Evolutionary conservation across 805 yeast species (phyloP).

Genomic region (Suhomyces pyralidae): DNA sequence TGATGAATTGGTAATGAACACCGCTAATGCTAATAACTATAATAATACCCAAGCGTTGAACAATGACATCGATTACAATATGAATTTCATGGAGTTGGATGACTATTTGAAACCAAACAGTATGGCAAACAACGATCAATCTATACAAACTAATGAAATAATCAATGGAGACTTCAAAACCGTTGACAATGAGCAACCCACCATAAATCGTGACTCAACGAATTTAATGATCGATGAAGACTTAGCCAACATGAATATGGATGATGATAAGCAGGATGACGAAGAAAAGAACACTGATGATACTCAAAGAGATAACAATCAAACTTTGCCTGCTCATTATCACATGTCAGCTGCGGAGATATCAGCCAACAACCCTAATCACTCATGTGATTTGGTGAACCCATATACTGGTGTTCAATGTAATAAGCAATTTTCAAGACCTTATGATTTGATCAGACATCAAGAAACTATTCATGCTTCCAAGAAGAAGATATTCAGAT

Average conservation of each 20-base stretch:
- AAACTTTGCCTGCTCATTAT: slow-evolving; percentile 1
- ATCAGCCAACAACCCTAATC: slow-evolving; percentile 37
- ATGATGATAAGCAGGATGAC: slow-evolving; percentile 6
- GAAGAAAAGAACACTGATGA: slow-evolving; percentile 6
- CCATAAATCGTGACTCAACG: background rate
- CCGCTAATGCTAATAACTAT: background rate
- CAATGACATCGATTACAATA: slow-evolving; percentile 4
- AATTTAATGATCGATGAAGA: slow-evolving; percentile 2
- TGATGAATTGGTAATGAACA: slow-evolving; percentile 24
- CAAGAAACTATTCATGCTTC: slow-evolving; percentile 49
- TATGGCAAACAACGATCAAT: slow-evolving; percentile 1
- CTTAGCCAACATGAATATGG: slow-evolving; percentile 2
- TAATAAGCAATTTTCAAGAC: slow-evolving; percentile 77
- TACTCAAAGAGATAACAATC: background rate
- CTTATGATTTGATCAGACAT: slow-evolving; percentile 45
- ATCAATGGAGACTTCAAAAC: slow-evolving; percentile 12
- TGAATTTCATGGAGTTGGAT: slow-evolving; percentile 11
- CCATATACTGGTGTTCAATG: slow-evolving; percentile 65
- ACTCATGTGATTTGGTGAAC: slow-evolving; percentile 57
- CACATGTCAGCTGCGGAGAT: slow-evolving; percentile 31
- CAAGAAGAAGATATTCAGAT: slow-evolving; percentile 43
- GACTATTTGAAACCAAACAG: slow-evolving; percentile 6
- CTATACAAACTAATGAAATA: slow-evolving; percentile 9
- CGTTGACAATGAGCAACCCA: slow-evolving; percentile 4
- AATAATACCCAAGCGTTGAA: background rate